phyloP scores from a whole-genome alignment of 768 basidiomycete genomes.

The Russula abietina region DNA sequence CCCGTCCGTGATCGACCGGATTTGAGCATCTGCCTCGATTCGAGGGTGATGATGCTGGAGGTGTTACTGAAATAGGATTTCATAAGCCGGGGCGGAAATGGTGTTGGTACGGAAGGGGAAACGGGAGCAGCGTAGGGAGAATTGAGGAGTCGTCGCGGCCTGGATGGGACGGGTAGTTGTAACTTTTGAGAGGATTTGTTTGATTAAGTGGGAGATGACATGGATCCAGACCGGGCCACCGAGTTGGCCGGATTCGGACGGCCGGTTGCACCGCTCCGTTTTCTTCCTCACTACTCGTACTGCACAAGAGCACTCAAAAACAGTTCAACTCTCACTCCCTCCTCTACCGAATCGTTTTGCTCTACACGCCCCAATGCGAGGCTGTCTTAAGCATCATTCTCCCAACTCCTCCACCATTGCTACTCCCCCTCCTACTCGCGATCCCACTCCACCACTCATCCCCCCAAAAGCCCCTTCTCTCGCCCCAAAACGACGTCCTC shows the following conservation, averaged over 20 bases:
- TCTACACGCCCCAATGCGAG: slow-evolving; percentile 13
- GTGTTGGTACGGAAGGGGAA: not conserved
- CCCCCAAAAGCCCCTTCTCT: slow-evolving; percentile 15
- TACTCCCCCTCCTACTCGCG: slow-evolving; percentile 20
- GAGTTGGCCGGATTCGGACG: not conserved
- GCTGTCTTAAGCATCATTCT: slow-evolving; percentile 22
- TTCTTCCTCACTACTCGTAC: no score
- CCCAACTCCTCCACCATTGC: slow-evolving; percentile 14
- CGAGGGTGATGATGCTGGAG: not conserved
- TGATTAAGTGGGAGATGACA: not conserved
- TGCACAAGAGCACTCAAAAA: no score
- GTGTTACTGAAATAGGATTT: not conserved
- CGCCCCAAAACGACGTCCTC: not conserved
- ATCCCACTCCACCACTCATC: slow-evolving; percentile 17
- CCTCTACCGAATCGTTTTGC: not conserved
- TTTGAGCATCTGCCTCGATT: slow-evolving; percentile 5
- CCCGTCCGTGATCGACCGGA: slow-evolving; percentile 24
- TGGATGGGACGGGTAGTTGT: not conserved
- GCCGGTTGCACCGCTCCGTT: not conserved
- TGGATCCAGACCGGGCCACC: not conserved
- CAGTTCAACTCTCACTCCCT: not conserved
- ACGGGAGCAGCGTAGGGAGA: not conserved
- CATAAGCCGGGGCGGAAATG: not conserved
- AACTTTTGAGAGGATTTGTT: not conserved
- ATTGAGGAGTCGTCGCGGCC: slow-evolving; percentile 10